Evolutionary conservation across 805 yeast genomes (phyloP).

Genomic region (Cyberlindnera sargentensis): DNA sequence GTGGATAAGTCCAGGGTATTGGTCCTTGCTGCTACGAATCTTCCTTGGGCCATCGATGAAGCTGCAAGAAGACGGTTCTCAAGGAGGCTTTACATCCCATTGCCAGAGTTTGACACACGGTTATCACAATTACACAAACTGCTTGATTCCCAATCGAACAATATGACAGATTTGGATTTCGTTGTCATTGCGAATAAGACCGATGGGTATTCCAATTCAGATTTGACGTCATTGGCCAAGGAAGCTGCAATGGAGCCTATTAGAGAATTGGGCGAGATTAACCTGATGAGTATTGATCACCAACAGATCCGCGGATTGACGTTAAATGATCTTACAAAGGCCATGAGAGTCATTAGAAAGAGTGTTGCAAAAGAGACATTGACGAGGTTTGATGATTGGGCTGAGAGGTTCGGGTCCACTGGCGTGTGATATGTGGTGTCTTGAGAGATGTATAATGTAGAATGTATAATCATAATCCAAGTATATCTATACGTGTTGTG

Average conservation of each 20-base stretch:
- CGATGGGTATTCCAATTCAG: conserved; percentile 86
- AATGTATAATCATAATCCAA: neutral
- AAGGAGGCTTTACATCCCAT: conserved; percentile 85
- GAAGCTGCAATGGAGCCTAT: conserved; percentile 99
- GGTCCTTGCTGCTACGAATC: conserved; percentile 88
- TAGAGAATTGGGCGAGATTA: conserved; percentile 74
- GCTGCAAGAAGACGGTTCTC: conserved; percentile 94
- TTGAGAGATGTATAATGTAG: too few species aligned
- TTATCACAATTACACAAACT: conserved; percentile 61
- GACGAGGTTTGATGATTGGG: conserved; percentile 82
- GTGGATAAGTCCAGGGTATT: conserved; percentile 49
- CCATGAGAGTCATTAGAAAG: conserved; percentile 77
- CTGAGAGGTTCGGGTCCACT: conserved; percentile 75
- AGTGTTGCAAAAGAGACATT: conserved; percentile 83
- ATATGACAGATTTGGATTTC: conserved; percentile 57
- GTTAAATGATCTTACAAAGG: conserved; percentile 64
- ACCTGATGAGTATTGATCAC: conserved; percentile 57
- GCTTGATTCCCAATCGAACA: conserved; percentile 64
- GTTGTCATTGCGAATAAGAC: conserved; percentile 57
- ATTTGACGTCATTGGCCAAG: conserved; percentile 86
- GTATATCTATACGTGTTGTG: too few species aligned
- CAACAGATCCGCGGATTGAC: conserved; percentile 73
- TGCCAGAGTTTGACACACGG: conserved; percentile 85
- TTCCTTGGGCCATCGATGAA: conserved; percentile 97
- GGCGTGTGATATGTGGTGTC: conserved; percentile 45